Evolutionary conservation across 2,329 filamentous ascomycete genomes (phyloP), one percentile per base, ranked within the genome.

Genomic region (Fusarium gaditjirri): DNA sequence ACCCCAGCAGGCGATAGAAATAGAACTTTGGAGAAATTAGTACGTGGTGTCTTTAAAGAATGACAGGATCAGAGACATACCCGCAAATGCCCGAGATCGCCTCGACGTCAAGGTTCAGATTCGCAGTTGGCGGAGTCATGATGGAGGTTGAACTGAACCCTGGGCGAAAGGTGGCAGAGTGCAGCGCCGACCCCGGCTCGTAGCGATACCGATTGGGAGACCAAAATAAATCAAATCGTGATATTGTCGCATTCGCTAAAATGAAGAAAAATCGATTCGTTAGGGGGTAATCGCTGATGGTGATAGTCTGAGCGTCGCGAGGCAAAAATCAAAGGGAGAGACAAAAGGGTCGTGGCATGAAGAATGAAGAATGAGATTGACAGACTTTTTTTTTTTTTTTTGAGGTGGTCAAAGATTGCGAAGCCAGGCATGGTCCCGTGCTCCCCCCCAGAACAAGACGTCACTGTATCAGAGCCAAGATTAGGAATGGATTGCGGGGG

Each of bases 1-100:
- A 84, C 82, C 81, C 96, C 96, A 98, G 80, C 95, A 98, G 55
- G 95, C 95, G 79, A 99, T 98, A 49, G 94, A 97, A 75, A 99
- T 95, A 13, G 95, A 97, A 39, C 95, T 94, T 36, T 47, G 35
- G 39, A 41, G 27, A 64, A 49, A 53, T 76, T 46, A 78, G 68
- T 35, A 39, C 41, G 12, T 35, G 29, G 35, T 23, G 47, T n/a
- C 23, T 43, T 31, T 36, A 5, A 46, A 33, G 13, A n/a, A 35
- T 33, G 38, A n/a, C 29, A 16, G 25, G 13, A 76, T 88, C 76
- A 81, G 44, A 57, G 19, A 77, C 89, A 77, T 82, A 93, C 92
- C 92, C 95, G 83, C 92, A 94, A 76, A 98, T 98, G 60, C 95
- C 95, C 76, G 94, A 97, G 77, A 98, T 91, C 68, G 95, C 94